Base-by-base conservation (phyloP, 2,329 filamentous ascomycete species). In the Neofusicoccum sp. region DNA sequence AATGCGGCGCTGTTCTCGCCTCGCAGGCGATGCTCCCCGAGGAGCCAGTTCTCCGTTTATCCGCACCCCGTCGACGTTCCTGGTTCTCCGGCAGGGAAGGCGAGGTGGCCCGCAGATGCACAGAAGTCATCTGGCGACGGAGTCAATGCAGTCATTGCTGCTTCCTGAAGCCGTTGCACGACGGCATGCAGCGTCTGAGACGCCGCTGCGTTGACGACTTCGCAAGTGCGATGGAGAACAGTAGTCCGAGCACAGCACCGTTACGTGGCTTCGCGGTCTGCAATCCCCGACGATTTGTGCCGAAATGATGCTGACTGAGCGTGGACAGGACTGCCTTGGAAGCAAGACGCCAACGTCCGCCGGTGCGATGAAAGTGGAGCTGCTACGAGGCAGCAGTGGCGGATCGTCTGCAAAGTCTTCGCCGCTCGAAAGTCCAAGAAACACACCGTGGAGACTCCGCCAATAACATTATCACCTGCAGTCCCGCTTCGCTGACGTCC, bases 401-500 rank as follows among this genome's bases (percentile, higher is more conserved):
- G n/a, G n/a, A n/a, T n/a, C n/a, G n/a, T n/a, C n/a, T n/a, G n/a
- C n/a, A n/a, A n/a, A 33, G 36, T 43, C 16, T 26, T 43, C 36
- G 26, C 31, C 28, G 14, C 41, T 56, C 51, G 28, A 14, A 12
- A 14, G 12, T n/a, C 48, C 20, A 30, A 33, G 36, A 16, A 12
- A 43, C 4, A 43, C 20, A 16, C 38, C 51, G 43, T 31, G 51
- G 14, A 7, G 5, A 3, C 45, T 33, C 3, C 20, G 43, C 6
- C 14, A 31, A 33, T 16, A 24, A n/a, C 49, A 16, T 40, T 24
- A 3, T 16, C 14, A 16, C 14, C 24, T 38, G 8, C n/a, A 16
- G 51, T 56, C 51, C 51, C 51, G 51, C 51, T 56, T 56, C 43
- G 43, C 43, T 31, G 36, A 43, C 26, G 51, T 14, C 51, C 36